Base-by-base conservation (phyloP, 1,139 yeast genomes). In the Magnusiomyces fungicola region DNA sequence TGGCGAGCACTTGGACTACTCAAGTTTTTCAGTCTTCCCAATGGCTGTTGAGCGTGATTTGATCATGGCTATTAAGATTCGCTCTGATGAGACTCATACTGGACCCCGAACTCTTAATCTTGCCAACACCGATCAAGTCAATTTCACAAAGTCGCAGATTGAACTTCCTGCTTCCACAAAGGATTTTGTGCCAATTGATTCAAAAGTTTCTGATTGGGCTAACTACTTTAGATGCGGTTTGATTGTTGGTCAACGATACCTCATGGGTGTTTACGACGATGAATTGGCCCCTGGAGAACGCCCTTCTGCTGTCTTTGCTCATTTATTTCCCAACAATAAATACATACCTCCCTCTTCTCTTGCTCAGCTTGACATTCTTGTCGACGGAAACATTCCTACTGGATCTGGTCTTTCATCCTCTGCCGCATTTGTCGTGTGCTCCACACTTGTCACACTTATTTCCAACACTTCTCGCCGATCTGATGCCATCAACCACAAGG, bases 1-100 rank as follows among this genome's bases (percentile, higher is more conserved):
- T 54, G 90, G 90, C 38, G 90, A 83, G 56, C 90, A 83, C 61
- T 78, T 83, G 51, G 90, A 83, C 67, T 83, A 82, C 62, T 77
- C 80, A 54, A 74, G 75, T 61, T 83, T 80, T 61, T 74, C 86
- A 2, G 85, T 80, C 16, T 71, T 83, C 58, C 90, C 90, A n/a
- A 78, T 83, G 82, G 88, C 90, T 7, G 79, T 82, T 45, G 83
- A 80, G 50, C 74, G 72, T 19, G 89, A 82, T 60, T 77, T 82
- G 55, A 66, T 81, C 46, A 76, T 77, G 57, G 87, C 82, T 16
- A 80, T 78, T 16, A 57, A 60, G 21, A 36, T 42, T 12, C 60
- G 47, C 16, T 22, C 33, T 2, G 38, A 34, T 34, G 22, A 33
- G 21, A 18, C 48, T 18, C 46, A 46, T 21, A 38, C 46, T 22